Evolutionary conservation across 2,329 filamentous ascomycete species (phyloP).

Genomic region (Aspergillus quadricinctus): DNA sequence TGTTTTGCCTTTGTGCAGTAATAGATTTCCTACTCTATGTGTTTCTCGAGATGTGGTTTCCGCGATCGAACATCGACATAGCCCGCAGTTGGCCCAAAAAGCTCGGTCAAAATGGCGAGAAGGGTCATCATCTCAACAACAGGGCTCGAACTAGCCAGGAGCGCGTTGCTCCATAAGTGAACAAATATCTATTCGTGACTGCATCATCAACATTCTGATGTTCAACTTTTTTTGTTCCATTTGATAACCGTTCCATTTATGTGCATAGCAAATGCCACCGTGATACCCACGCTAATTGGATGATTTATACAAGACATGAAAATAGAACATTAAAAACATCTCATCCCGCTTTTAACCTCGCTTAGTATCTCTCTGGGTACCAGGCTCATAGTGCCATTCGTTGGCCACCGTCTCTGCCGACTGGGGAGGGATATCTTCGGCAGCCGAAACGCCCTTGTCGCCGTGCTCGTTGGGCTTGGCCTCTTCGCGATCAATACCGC

Average conservation of each 20-base stretch:
- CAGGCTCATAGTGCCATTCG: conserved; percentile 26
- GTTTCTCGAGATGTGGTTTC: conserved; percentile 81
- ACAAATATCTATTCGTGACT: conserved; percentile 1
- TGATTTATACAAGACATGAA: conserved; percentile 1
- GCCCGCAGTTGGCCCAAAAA: conserved; percentile 92
- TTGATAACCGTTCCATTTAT: not conserved
- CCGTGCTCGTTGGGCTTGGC: conserved; percentile 16
- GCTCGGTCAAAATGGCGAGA: conserved; percentile 15
- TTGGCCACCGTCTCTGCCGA: conserved; percentile 24
- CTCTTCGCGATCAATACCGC: conserved; percentile 26
- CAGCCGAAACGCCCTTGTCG: conserved; percentile 27
- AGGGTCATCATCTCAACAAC: not conserved
- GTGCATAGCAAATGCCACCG: not conserved
- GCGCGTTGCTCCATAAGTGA: not conserved
- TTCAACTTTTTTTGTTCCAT: not conserved
- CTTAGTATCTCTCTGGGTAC: conserved; percentile 18
- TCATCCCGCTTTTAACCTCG: not conserved
- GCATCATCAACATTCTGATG: not conserved
- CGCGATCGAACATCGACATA: conserved; percentile 79
- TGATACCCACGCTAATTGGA: conserved; percentile 7
- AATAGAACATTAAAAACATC: not conserved
- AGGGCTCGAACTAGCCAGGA: not conserved
- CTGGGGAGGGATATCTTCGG: conserved; percentile 26
- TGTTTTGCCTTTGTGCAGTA: conserved; percentile 91
- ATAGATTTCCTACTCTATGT: conserved; percentile 91